phyloP scores from a whole-genome alignment of 768 basidiomycete genomes.

The Tylopilus sp. region DNA sequence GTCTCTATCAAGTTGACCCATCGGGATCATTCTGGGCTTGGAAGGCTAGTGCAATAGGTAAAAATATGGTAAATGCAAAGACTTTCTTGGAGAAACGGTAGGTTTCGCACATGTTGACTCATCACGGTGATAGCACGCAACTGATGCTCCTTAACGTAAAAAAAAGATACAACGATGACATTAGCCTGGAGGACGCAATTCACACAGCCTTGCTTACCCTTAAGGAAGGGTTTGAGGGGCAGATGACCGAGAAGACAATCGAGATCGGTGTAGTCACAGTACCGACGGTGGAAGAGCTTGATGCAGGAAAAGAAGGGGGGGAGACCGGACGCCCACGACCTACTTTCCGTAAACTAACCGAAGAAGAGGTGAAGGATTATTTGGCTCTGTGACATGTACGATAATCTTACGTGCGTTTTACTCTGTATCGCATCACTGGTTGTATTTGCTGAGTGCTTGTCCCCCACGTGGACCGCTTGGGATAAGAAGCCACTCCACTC shows the following conservation, averaged over 20 bases:
- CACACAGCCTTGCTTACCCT: slow-evolving; percentile 97
- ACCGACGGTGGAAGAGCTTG: slow-evolving; percentile 58
- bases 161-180: slow-evolving; percentile 97
- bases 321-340: slow-evolving; percentile 72
- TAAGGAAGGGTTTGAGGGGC: slow-evolving; percentile 99
- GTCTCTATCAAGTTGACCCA: slow-evolving; percentile 98
- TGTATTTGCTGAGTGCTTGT: slow-evolving; percentile 15
- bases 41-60: slow-evolving; percentile 99
- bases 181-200: slow-evolving; percentile 97
- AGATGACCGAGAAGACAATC: slow-evolving; percentile 99
- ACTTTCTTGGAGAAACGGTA: slow-evolving; percentile 99
- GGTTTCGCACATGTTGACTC: slow-evolving; percentile 32
- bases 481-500: slow-evolving; percentile 1
- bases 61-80: slow-evolving; percentile 99
- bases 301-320: slow-evolving; percentile 64
- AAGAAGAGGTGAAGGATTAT: slow-evolving; percentile 97
- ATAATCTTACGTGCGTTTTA: slow-evolving; percentile 31
- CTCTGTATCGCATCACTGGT: slow-evolving; percentile 14
- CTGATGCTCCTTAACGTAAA: slow-evolving; percentile 34
- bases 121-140: slow-evolving; percentile 15
- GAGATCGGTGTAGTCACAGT: slow-evolving; percentile 97
- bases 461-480: slow-evolving; percentile 10
- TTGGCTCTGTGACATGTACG: slow-evolving; percentile 63
- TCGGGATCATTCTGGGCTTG: slow-evolving; percentile 99
- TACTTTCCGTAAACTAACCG: slow-evolving; percentile 91